Percentiles rank a stretch among this genome's conserved stretches.
Conservation (phyloP, 768 basidiomycete species). For the Hericium alpestre region DNA sequence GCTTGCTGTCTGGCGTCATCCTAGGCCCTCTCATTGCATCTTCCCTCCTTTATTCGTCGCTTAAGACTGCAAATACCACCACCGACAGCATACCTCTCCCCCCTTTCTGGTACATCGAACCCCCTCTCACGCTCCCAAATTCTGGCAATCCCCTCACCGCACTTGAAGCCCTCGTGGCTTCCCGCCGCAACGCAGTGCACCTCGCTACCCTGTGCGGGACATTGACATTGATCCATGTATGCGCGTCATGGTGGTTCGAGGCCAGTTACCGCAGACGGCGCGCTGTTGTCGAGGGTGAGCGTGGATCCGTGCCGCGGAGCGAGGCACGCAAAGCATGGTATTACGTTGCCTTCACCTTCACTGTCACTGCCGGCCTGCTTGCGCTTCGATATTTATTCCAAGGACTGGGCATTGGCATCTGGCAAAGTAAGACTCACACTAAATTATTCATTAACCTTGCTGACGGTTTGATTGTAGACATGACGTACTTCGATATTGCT, state of each 20-base stretch:
- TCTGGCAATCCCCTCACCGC: conserved; percentile 32
- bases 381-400: conserved; percentile 38
- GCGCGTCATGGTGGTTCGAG: conserved; percentile 70
- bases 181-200: conserved; percentile 69
- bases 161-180: conserved; percentile 45
- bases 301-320: conserved; percentile 65
- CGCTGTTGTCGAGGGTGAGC: conserved; percentile 51
- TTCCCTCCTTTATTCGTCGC: conserved; percentile 48
- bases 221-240: conserved; percentile 69
- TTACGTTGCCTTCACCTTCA: conserved; percentile 55
- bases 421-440: conserved; percentile 48
- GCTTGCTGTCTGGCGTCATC: conserved; percentile 73
- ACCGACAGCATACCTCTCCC: conserved; percentile 31
- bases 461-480: conserved; percentile 34
- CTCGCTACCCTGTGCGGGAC: conserved; percentile 73
- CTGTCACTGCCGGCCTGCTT: conserved; percentile 38
- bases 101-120: conserved; percentile 68
- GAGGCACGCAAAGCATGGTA: conserved; percentile 53
- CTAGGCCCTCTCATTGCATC: conserved; percentile 73
- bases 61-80: conserved; percentile 21
- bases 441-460: neutral
- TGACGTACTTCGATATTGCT: conserved; percentile 66
- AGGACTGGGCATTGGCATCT: conserved; percentile 38
- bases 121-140: conserved; percentile 45
- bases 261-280: conserved; percentile 31